These are phyloP conservation scores for Vigna reflexopilosa DNA, from an alignment of 306 rosid species.

Conservation along the genomic window DNA sequence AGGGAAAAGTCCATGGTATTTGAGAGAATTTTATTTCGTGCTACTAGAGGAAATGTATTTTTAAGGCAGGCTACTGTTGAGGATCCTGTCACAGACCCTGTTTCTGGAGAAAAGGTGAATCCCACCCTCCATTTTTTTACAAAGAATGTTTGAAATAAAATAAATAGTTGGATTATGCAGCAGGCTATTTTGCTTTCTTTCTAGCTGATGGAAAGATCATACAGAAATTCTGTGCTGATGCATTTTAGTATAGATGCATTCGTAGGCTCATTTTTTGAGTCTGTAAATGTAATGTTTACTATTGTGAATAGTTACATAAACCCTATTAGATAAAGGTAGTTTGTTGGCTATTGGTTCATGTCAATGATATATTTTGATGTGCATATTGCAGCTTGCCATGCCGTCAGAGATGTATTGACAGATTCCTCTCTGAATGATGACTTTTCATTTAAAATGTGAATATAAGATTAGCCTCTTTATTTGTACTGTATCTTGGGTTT, in stretches of 20 bases:
- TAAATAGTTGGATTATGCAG: conserved; percentile 16
- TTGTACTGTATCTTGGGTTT: conserved; percentile 22
- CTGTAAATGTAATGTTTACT: conserved; percentile 30
- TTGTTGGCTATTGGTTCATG: conserved; percentile 23
- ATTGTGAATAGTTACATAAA: conserved; percentile 14
- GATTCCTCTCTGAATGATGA: conserved; percentile 17
- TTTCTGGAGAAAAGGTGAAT: conserved; percentile 89
- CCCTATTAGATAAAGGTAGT: background rate
- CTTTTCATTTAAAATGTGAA: conserved; percentile 30
- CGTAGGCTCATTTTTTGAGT: conserved; percentile 22
- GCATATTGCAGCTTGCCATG: conserved; percentile 27
- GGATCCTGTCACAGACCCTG: conserved; percentile 75
- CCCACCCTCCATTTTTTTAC: background rate
- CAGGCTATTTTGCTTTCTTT: background rate
- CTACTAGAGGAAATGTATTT: conserved; percentile 94
- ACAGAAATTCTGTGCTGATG: conserved; percentile 22
- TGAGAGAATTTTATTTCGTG: conserved; percentile 86
- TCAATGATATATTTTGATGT: background rate
- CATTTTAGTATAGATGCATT: conserved; percentile 30
- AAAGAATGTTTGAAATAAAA: conserved; percentile 30
- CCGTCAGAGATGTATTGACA: background rate
- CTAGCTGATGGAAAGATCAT: conserved; percentile 7
- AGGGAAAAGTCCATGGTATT: conserved; percentile 81
- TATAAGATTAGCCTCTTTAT: conserved; percentile 22
- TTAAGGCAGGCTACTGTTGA: conserved; percentile 75